Conservation (phyloP, 2,329 filamentous ascomycete genomes). For the Colletotrichum cereale region DNA sequence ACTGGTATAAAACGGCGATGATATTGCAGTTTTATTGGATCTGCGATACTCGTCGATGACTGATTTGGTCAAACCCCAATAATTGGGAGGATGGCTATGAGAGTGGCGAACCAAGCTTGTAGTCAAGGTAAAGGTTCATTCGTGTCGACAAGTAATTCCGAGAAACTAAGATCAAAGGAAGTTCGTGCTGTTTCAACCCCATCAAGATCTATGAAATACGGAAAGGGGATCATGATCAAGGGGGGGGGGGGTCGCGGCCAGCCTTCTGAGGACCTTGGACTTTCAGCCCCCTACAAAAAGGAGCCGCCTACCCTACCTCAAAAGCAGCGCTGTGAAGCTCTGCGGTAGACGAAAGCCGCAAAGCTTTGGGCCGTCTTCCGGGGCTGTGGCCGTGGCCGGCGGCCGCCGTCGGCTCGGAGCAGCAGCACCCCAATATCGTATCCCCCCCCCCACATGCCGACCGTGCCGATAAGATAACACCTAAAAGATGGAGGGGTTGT, state of each 20-base stretch:
- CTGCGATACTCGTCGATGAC: too few relatives aligned
- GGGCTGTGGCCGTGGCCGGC: conserved; percentile 20
- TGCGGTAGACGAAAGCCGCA: not conserved
- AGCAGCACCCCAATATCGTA: not conserved
- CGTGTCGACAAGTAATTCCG: not conserved
- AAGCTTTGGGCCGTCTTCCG: not conserved
- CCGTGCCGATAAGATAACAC: conserved; percentile 8
- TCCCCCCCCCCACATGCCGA: conserved; percentile 9
- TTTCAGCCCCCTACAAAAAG: too few relatives aligned
- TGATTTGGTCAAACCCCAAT: not conserved
- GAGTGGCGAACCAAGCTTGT: not conserved
- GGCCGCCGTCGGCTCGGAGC: conserved; percentile 37
- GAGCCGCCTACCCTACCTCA: too few relatives aligned
- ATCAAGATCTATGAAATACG: too few relatives aligned
- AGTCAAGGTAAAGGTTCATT: not conserved
- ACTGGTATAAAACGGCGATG: not conserved
- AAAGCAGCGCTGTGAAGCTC: not conserved
- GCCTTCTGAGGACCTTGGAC: not conserved
- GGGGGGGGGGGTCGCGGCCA: too few relatives aligned
- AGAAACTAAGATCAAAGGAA: not conserved
- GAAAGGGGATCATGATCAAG: too few relatives aligned
- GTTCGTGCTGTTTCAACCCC: too few relatives aligned
- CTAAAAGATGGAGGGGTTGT: conserved; percentile 15
- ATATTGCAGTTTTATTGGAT: not conserved
- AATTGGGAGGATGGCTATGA: not conserved